Percentiles rank a stretch among this genome's conserved stretches.
These are phyloP conservation scores for Paramecium bursaria DNA, from an alignment of 73 alveolate genomes.

Conservation along the genomic window DNA sequence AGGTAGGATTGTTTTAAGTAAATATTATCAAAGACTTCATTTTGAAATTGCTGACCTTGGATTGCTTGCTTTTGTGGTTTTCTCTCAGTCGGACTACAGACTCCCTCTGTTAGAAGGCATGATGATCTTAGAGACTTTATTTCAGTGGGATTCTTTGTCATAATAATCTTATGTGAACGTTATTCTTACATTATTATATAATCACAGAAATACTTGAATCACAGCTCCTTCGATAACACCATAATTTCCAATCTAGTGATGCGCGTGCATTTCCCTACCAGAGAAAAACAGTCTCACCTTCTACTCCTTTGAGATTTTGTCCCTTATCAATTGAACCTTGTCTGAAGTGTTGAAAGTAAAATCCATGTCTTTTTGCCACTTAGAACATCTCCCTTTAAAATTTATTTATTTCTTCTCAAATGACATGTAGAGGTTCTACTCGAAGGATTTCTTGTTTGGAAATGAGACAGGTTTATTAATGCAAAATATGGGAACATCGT, in stretches of 20 bases:
- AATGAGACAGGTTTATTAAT: conserved; percentile 45
- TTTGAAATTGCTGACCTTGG: too few relatives aligned
- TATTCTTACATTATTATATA: too few relatives aligned
- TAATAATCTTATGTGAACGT: conserved; percentile 1
- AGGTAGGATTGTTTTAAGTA: conserved; percentile 13
- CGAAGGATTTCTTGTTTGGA: conserved; percentile 29
- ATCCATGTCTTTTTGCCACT: conserved; percentile 39
- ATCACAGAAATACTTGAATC: too few relatives aligned
- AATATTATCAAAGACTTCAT: conserved; percentile 42
- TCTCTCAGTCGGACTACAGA: conserved; percentile 14
- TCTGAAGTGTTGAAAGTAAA: neutral
- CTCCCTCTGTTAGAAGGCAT: conserved; percentile 31
- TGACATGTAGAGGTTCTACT: neutral
- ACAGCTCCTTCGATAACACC: conserved; percentile 34
- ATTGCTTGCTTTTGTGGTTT: too few relatives aligned
- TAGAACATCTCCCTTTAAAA: conserved; percentile 22
- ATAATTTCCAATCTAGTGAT: conserved; percentile 51
- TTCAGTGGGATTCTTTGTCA: conserved; percentile 46
- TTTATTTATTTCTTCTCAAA: neutral
- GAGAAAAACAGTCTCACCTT: conserved; percentile 8
- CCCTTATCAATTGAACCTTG: neutral
- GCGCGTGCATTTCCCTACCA: conserved; percentile 48
- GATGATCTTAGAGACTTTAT: conserved; percentile 38
- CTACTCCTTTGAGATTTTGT: neutral
- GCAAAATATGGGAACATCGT: conserved; percentile 36